Evolutionary conservation across 2,329 filamentous ascomycete species (phyloP).

Genomic region (Ophiostoma himal-ulmi): DNA sequence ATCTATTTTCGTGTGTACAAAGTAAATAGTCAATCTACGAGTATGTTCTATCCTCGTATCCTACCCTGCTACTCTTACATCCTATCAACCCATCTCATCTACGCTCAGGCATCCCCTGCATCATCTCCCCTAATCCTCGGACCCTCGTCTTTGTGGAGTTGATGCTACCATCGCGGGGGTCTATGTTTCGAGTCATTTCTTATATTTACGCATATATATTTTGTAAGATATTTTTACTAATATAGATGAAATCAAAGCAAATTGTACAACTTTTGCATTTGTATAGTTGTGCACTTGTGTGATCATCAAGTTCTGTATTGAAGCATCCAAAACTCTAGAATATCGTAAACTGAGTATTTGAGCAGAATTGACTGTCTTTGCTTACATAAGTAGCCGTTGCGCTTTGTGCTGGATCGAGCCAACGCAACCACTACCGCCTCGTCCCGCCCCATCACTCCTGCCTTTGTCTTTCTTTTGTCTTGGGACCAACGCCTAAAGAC

Average conservation of each 20-base stretch:
- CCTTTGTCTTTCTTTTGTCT: not conserved
- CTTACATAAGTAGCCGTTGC: not conserved
- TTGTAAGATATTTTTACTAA: not conserved
- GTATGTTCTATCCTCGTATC: not conserved
- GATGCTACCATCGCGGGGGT: conserved; percentile 8
- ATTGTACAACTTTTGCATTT: not conserved
- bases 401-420: not conserved
- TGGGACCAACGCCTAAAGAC: not conserved
- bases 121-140: conserved; percentile 2
- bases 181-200: not conserved
- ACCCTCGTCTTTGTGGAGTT: conserved; percentile 8
- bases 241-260: not conserved
- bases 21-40: not conserved
- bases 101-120: conserved; percentile 2
- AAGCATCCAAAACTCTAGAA: too few species aligned
- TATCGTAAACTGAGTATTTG: too few species aligned
- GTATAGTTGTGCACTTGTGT: not conserved
- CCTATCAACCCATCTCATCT: not conserved
- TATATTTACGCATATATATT: not conserved
- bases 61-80: not conserved
- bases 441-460: not conserved
- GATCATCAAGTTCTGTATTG: not conserved
- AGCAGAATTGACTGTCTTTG: not conserved
- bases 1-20: not conserved
- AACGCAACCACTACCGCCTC: not conserved